Percentiles rank a stretch among this genome's conserved stretches.
Conservation (phyloP, 345 rosid genomes). For the Brassica cretica region DNA sequence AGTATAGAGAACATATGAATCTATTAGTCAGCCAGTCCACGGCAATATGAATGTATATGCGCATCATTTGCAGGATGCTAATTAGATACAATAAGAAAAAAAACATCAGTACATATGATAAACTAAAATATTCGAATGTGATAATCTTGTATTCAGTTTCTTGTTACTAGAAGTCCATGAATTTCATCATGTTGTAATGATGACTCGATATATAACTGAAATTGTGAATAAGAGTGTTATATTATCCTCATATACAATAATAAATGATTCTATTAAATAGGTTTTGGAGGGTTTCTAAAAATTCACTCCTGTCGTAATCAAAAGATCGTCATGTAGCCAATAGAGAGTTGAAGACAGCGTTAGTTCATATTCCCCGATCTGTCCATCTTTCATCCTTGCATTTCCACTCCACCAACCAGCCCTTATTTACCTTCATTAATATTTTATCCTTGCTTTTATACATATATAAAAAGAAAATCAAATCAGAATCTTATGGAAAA, state of each 20-base stretch:
- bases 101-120: background rate
- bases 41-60: background rate
- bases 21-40: background rate
- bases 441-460: constrained; percentile 15
- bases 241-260: constrained; percentile 12
- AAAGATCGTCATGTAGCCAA: constrained; percentile 34
- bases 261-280: constrained; percentile 19
- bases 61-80: background rate
- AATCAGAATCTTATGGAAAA: background rate
- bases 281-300: constrained; percentile 40
- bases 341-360: constrained; percentile 35
- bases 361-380: constrained; percentile 34
- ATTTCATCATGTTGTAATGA: background rate
- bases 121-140: background rate
- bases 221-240: background rate
- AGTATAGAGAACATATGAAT: background rate
- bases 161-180: background rate
- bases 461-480: background rate
- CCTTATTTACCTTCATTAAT: constrained; percentile 35
- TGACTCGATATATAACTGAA: background rate
- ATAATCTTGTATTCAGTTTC: background rate
- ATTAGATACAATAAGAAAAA: background rate
- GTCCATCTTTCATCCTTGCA: constrained; percentile 14
- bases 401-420: constrained; percentile 36
- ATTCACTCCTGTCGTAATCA: constrained; percentile 26